These are phyloP conservation scores for Candida orba DNA, from an alignment of 805 yeast species.

Conservation along the genomic window DNA sequence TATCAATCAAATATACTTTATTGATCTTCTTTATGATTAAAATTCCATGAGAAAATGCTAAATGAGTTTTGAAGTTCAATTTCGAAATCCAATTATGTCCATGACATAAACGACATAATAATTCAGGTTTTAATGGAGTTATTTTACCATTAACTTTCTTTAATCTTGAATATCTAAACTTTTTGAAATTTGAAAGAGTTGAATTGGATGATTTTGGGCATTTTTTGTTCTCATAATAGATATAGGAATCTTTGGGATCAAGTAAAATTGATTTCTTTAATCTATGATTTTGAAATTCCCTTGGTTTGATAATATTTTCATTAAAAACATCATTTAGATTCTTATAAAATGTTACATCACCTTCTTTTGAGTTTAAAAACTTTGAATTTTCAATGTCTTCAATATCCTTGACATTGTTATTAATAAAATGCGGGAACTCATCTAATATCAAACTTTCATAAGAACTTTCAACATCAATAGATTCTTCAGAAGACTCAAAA, in stretches of 20 bases:
- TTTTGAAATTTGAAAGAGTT: background rate
- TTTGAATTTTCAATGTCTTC: background rate
- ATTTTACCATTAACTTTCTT: background rate
- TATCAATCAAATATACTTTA: constrained; percentile 9
- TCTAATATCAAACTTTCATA: constrained; percentile 3
- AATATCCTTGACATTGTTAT: background rate
- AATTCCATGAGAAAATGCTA: constrained; percentile 23
- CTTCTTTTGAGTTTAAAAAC: constrained; percentile 5
- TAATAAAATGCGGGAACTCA: constrained; percentile 3
- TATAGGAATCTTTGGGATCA: constrained; percentile 2
- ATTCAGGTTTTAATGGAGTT: constrained; percentile 5
- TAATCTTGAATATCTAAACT: constrained; percentile 10
- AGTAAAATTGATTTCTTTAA: constrained; percentile 2
- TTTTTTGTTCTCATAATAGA: constrained; percentile 9
- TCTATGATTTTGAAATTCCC: constrained; percentile 17
- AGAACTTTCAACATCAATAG: background rate
- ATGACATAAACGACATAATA: constrained; percentile 22
- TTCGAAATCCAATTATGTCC: constrained; percentile 21
- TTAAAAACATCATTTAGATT: constrained; percentile 3
- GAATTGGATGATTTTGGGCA: constrained; percentile 16
- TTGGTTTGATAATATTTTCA: constrained; percentile 16
- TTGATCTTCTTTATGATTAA: constrained; percentile 1
- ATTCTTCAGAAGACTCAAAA: background rate
- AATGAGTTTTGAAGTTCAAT: constrained; percentile 11
- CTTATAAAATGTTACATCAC: constrained; percentile 12